Conservation (phyloP, 768 basidiomycete genomes). For the Leccinum broughii region DNA sequence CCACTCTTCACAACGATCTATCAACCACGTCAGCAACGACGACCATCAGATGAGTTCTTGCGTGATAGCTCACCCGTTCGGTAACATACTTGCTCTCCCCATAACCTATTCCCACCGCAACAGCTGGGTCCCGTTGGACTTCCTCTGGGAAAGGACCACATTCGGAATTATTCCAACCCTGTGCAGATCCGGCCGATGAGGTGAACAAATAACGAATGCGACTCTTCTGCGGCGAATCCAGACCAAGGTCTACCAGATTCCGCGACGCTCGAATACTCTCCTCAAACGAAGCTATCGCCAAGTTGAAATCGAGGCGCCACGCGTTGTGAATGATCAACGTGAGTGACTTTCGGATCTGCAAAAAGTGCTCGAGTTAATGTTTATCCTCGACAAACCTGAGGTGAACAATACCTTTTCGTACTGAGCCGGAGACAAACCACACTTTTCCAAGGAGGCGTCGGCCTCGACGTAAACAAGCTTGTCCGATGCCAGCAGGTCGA, state of each 20-base stretch:
- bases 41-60: too few species aligned
- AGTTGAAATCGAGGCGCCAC: constrained; percentile 46
- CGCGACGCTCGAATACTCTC: constrained; percentile 42
- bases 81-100: constrained; percentile 47
- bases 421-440: constrained; percentile 30
- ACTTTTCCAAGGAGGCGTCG: constrained; percentile 26
- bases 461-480: constrained; percentile 36
- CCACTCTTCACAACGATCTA: constrained; percentile 43
- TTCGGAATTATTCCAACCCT: constrained; percentile 29
- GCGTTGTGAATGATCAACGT: constrained; percentile 44
- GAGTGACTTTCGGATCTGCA: constrained; percentile 35
- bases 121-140: constrained; percentile 28
- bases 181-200: constrained; percentile 39
- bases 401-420: constrained; percentile 19
- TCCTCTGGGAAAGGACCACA: constrained; percentile 38
- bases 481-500: neutral
- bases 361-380: too few species aligned
- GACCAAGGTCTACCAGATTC: constrained; percentile 35
- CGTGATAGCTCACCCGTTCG: constrained; percentile 31
- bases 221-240: constrained; percentile 27
- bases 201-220: constrained; percentile 40
- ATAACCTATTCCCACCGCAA: constrained; percentile 44
- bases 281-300: constrained; percentile 44
- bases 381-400: too few species aligned
- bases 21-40: neutral